Evolutionary conservation across 768 basidiomycete species (phyloP).

Genomic region (Lactifluus subvellereus): DNA sequence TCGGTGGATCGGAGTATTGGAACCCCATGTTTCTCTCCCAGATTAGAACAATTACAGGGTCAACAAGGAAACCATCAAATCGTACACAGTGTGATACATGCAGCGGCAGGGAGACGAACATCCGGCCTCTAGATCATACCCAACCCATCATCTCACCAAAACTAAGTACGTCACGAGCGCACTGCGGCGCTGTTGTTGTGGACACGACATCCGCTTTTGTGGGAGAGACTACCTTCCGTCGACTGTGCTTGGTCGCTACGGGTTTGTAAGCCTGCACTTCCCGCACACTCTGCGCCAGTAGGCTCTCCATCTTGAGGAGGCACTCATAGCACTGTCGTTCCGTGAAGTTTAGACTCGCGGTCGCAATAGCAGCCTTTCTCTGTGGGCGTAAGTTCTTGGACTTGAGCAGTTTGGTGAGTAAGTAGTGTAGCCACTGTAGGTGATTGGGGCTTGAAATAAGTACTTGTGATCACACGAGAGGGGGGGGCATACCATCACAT

Average conservation of each 20-base stretch:
- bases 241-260: slow-evolving; percentile 33
- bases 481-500: slow-evolving; percentile 68
- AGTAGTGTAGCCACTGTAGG: slow-evolving; percentile 85
- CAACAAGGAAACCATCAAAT: background rate
- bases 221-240: slow-evolving; percentile 32
- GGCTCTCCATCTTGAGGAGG: slow-evolving; percentile 57
- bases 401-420: slow-evolving; percentile 64
- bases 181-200: slow-evolving; percentile 22
- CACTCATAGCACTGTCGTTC: slow-evolving; percentile 68
- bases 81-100: slow-evolving; percentile 3
- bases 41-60: slow-evolving; percentile 10
- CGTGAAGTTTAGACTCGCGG: slow-evolving; percentile 37
- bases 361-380: slow-evolving; percentile 29
- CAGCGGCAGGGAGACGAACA: background rate
- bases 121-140: slow-evolving; percentile 33
- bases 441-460: background rate
- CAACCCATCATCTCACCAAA: slow-evolving; percentile 60
- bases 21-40: background rate
- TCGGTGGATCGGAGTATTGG: background rate
- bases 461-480: background rate
- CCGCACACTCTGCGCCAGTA: slow-evolving; percentile 46
- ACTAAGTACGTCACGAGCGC: slow-evolving; percentile 57
- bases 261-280: slow-evolving; percentile 32
- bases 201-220: slow-evolving; percentile 26
- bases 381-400: slow-evolving; percentile 55